Conservation (phyloP, 192 early-diverging fungal species). For the Coemansia sp. region DNA sequence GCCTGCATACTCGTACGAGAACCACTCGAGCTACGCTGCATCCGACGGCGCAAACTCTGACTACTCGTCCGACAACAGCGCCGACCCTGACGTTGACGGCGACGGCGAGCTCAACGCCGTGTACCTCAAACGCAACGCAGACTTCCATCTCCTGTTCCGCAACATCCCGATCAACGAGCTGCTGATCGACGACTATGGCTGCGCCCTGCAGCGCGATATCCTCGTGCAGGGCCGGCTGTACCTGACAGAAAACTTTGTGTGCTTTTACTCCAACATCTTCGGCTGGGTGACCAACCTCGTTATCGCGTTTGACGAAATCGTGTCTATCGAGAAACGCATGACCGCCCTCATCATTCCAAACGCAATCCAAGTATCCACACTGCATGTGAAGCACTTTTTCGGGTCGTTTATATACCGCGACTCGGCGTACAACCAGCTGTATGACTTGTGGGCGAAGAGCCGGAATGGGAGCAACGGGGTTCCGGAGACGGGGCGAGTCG, state of each 20-base stretch:
- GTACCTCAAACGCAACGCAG: conserved; percentile 55
- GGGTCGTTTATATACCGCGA: conserved; percentile 86
- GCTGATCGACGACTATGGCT: conserved; percentile 67
- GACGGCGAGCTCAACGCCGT: conserved; percentile 51
- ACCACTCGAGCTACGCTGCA: conserved; percentile 8
- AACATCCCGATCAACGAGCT: conserved; percentile 56
- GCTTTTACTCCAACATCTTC: conserved; percentile 88
- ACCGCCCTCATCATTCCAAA: conserved; percentile 86
- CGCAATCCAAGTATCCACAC: conserved; percentile 79
- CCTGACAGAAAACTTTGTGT: conserved; percentile 74
- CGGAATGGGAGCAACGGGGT: conserved; percentile 32
- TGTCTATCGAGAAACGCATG: conserved; percentile 79
- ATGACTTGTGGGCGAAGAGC: conserved; percentile 61
- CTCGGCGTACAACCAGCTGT: conserved; percentile 66
- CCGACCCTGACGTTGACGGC: conserved; percentile 21
- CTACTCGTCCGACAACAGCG: conserved; percentile 23
- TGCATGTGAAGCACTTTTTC: conserved; percentile 72
- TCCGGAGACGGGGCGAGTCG: conserved; percentile 46
- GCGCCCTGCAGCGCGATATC: conserved; percentile 87
- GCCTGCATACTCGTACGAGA: not conserved
- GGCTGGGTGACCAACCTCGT: conserved; percentile 82
- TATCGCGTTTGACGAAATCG: conserved; percentile 73
- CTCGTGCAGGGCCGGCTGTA: conserved; percentile 82
- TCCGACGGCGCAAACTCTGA: not conserved
- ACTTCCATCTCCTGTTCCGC: conserved; percentile 55